Evolutionary conservation across 1,139 yeast genomes (phyloP).

Genomic region (Hyphopichia fennica): DNA sequence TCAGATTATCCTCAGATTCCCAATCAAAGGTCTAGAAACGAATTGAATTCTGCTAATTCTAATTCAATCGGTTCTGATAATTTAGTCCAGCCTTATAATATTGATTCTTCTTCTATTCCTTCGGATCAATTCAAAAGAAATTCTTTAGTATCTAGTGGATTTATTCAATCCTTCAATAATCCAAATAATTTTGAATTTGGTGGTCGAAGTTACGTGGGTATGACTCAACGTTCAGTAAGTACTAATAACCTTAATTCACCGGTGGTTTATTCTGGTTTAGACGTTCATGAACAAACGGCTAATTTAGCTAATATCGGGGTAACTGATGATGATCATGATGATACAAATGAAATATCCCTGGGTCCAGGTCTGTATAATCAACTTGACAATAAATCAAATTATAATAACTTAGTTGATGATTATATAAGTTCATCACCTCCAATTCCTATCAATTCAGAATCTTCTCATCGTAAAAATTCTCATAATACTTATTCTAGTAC

Average conservation of each 20-base stretch:
- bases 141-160: not conserved
- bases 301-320: conserved; percentile 63
- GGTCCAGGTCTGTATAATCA: too few species aligned
- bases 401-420: conserved; percentile 11
- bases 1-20: too few species aligned
- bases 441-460: conserved; percentile 14
- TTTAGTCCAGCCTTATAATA: too few species aligned
- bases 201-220: conserved; percentile 45
- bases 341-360: too few species aligned
- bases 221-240: conserved; percentile 22
- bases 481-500: not conserved
- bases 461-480: not conserved
- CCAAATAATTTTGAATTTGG: conserved; percentile 38
- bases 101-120: too few species aligned
- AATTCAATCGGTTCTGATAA: too few species aligned
- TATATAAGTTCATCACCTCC: conserved; percentile 25
- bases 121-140: not conserved
- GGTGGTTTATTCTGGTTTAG: conserved; percentile 45
- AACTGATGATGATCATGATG: conserved; percentile 34
- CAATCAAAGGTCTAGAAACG: too few species aligned
- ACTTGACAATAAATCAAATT: too few species aligned
- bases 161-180: conserved; percentile 5
- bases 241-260: conserved; percentile 27
- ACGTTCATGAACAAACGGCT: conserved; percentile 66
- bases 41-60: too few species aligned